These are phyloP conservation scores for Monosporascus sp. DNA, from an alignment of 2,329 filamentous ascomycete genomes.

Conservation along the genomic window DNA sequence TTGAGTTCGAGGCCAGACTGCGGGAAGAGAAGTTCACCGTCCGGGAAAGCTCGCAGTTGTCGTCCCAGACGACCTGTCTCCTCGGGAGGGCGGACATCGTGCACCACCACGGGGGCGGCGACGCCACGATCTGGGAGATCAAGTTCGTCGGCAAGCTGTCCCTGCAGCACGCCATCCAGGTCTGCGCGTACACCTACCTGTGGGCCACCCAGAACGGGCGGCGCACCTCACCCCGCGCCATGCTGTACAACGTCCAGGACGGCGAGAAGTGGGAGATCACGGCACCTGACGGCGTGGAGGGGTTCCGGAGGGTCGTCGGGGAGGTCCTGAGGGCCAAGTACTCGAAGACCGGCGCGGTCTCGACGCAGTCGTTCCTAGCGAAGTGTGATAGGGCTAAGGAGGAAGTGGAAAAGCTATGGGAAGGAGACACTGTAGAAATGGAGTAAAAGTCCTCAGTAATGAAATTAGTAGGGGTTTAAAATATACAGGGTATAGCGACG, in stretches of 20 bases:
- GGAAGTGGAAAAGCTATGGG: not conserved
- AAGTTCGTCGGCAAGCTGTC: conserved; percentile 24
- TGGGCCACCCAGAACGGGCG: conserved; percentile 1
- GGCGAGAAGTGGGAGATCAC: conserved; percentile 21
- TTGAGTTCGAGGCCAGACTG: conserved; percentile 3
- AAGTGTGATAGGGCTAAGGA: conserved; percentile 1
- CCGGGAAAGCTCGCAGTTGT: not conserved
- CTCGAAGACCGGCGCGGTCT: conserved; percentile 2
- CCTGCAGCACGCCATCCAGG: conserved; percentile 21
- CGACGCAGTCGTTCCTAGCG: conserved; percentile 2
- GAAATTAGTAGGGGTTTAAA: too few relatives aligned
- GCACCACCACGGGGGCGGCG: not conserved
- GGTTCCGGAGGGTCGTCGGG: conserved; percentile 9
- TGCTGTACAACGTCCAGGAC: conserved; percentile 24
- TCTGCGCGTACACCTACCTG: conserved; percentile 22
- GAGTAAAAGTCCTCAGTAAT: too few relatives aligned
- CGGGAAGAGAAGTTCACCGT: not conserved
- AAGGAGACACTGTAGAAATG: too few relatives aligned
- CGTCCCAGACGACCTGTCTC: not conserved
- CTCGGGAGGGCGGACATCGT: conserved; percentile 2
- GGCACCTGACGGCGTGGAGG: conserved; percentile 1
- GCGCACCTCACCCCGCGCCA: conserved; percentile 6
- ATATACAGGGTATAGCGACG: too few relatives aligned
- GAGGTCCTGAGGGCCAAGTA: conserved; percentile 16
- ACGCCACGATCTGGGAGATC: conserved; percentile 23